Percentiles rank a stretch among this genome's conserved stretches.
Evolutionary conservation across 2,329 filamentous ascomycete genomes (phyloP).

Genomic region (Celoporthe dispersa): DNA sequence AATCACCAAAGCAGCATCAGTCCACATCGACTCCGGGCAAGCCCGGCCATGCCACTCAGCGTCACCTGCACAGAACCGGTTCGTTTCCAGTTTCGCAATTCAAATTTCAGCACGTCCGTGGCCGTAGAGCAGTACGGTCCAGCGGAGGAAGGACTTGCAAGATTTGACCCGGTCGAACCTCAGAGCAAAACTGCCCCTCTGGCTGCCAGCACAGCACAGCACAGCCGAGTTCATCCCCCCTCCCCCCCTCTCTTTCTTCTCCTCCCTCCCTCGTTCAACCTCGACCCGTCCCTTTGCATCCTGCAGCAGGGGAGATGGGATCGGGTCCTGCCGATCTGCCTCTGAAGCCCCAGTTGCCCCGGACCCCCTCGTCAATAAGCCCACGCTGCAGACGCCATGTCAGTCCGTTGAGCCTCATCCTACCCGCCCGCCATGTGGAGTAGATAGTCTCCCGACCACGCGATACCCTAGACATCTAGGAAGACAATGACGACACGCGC

Average conservation of each 20-base stretch:
- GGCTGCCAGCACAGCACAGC: slow-evolving; percentile 1
- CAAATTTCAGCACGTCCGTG: background rate
- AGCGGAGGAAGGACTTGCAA: background rate
- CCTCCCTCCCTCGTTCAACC: background rate
- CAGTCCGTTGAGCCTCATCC: slow-evolving; percentile 30
- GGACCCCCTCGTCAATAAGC: slow-evolving; percentile 7
- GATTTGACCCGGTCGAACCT: background rate
- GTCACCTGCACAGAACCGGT: background rate
- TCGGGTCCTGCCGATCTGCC: slow-evolving; percentile 28
- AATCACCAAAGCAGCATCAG: background rate
- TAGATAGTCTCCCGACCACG: slow-evolving; percentile 28
- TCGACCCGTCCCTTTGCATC: slow-evolving; percentile 13
- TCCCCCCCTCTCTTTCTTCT: too few species aligned
- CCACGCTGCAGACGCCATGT: slow-evolving; percentile 17
- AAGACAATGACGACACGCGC: slow-evolving; percentile 28
- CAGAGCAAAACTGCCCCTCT: slow-evolving; percentile 2
- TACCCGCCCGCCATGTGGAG: slow-evolving; percentile 29
- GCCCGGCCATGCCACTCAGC: background rate
- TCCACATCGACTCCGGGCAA: background rate
- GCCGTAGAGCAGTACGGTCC: background rate
- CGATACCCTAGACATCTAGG: slow-evolving; percentile 29
- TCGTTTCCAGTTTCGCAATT: background rate
- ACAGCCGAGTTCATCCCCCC: slow-evolving; percentile 1
- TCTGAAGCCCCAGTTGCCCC: slow-evolving; percentile 17
- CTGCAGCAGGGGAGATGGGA: slow-evolving; percentile 13